These are phyloP conservation scores for Pelargonium myrrhifolium DNA, from an alignment of 441 rosid species.

Conservation along the genomic window DNA sequence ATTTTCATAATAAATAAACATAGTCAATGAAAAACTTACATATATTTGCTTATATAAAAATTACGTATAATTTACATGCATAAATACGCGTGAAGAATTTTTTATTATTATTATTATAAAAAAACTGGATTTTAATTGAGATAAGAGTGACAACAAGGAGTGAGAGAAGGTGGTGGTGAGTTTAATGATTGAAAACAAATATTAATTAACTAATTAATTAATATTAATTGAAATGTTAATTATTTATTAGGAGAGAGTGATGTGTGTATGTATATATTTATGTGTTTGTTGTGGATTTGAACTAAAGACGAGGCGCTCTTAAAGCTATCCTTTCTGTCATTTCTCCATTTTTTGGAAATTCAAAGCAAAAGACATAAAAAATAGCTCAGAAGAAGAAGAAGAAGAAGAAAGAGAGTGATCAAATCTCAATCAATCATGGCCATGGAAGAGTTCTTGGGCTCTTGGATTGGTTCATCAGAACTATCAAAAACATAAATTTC, in stretches of 20 bases:
- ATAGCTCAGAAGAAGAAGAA: constrained; percentile 8
- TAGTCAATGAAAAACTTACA: no score
- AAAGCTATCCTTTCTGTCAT: constrained; percentile 47
- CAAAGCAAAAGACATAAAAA: constrained; percentile 10
- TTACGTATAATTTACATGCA: no score
- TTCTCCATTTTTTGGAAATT: constrained; percentile 16
- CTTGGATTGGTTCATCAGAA: constrained; percentile 24
- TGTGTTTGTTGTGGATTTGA: constrained; percentile 28
- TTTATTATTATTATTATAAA: not conserved
- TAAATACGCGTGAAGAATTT: no score
- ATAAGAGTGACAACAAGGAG: not conserved
- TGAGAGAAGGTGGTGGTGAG: not conserved
- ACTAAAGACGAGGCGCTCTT: constrained; percentile 47
- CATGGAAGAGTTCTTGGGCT: constrained; percentile 19
- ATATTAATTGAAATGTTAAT: not conserved
- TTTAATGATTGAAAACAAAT: not conserved
- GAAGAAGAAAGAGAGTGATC: constrained; percentile 15
- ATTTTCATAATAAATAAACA: no score
- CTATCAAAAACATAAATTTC: not conserved
- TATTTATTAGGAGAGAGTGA: not conserved
- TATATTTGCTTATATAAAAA: no score
- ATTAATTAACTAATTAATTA: not conserved
- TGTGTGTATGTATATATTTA: constrained; percentile 12
- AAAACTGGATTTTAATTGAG: not conserved
- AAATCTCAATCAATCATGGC: constrained; percentile 19